phyloP scores from a whole-genome alignment of 768 basidiomycete genomes.

The Butyriboletus loyo region DNA sequence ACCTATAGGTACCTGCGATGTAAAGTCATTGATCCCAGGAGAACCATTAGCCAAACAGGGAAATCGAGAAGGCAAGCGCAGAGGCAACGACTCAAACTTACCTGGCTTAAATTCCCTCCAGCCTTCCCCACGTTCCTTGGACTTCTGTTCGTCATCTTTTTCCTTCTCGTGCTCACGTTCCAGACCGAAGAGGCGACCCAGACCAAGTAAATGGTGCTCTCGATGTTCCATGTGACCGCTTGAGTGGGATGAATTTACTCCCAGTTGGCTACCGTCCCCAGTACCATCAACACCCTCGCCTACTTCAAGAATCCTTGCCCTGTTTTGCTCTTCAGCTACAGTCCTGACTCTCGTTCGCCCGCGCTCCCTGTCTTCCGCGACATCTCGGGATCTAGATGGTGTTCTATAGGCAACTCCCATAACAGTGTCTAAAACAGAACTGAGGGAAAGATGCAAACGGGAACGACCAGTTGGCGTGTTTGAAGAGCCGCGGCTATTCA shows the following conservation, averaged over 20 bases:
- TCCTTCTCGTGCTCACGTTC: constrained; percentile 17
- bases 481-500: not conserved
- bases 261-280: not conserved
- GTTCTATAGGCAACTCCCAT: constrained; percentile 15
- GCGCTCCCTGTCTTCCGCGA: constrained; percentile 34
- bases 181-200: constrained; percentile 34
- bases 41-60: not conserved
- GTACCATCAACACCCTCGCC: not conserved
- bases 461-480: constrained; percentile 4
- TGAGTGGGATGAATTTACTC: not conserved
- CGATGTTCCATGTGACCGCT: constrained; percentile 4
- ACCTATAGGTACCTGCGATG: constrained; percentile 80
- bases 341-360: constrained; percentile 22
- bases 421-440: constrained; percentile 18
- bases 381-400: constrained; percentile 20
- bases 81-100: constrained; percentile 28
- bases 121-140: constrained; percentile 42
- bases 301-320: not conserved
- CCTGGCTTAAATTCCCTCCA: constrained; percentile 95
- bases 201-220: constrained; percentile 22
- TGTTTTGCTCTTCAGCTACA: not conserved
- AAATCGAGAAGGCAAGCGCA: not conserved
- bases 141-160: constrained; percentile 25
- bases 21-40: not conserved
- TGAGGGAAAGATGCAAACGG: constrained; percentile 18